Conservation (phyloP, 169 alveolate species). For the Plasmodium gallinaceum region DNA sequence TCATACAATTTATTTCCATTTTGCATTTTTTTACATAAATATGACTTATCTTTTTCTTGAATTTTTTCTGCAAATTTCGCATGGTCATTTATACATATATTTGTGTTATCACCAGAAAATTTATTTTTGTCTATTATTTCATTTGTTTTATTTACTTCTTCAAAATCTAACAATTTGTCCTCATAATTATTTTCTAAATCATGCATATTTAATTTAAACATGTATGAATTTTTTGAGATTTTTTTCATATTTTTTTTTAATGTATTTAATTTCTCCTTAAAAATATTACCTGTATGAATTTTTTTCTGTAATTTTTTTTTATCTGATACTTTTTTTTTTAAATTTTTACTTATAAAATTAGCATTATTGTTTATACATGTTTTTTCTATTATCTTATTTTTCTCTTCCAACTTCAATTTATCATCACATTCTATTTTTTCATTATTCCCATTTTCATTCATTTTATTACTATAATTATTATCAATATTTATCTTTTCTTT, state of each 20-base stretch:
- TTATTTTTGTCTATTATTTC: conserved; percentile 17
- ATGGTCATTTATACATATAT: not conserved
- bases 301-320: conserved; percentile 38
- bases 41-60: conserved; percentile 4
- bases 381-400: not conserved
- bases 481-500: not conserved
- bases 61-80: not conserved
- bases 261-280: conserved; percentile 9
- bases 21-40: not conserved
- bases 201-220: conserved; percentile 4
- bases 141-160: not conserved
- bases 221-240: conserved; percentile 5
- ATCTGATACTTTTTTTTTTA: conserved; percentile 19
- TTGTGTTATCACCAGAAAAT: not conserved
- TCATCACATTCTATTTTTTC: not conserved
- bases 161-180: not conserved
- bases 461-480: not conserved
- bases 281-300: conserved; percentile 1
- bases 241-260: conserved; percentile 25
- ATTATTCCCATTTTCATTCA: not conserved
- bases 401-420: conserved; percentile 8
- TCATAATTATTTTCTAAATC: not conserved
- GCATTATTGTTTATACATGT: conserved; percentile 29
- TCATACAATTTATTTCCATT: not conserved
- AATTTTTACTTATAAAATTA: conserved; percentile 28